These are phyloP conservation scores for Microsporum ferrugineum DNA, from an alignment of 2,329 filamentous ascomycete species.

Conservation along the genomic window DNA sequence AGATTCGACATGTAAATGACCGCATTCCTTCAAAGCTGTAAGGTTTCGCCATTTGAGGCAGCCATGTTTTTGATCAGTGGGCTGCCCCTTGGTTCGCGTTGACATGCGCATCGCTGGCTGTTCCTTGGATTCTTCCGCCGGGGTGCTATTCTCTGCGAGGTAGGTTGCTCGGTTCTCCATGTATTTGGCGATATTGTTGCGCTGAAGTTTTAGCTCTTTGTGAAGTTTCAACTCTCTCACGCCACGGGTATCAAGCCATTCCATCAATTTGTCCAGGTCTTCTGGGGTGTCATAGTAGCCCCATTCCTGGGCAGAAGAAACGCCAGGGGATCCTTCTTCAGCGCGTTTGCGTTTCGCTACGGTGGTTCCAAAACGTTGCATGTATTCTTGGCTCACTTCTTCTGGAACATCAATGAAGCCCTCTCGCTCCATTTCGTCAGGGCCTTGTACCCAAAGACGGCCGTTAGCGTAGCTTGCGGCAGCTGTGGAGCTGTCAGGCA, in stretches of 20 bases:
- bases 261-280: slow-evolving; percentile 64
- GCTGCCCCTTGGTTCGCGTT: slow-evolving; percentile 51
- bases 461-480: slow-evolving; percentile 84
- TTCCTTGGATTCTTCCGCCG: slow-evolving; percentile 36
- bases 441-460: slow-evolving; percentile 91
- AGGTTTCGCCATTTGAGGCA: slow-evolving; percentile 55
- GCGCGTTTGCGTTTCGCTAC: slow-evolving; percentile 71
- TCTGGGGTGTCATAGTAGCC: slow-evolving; percentile 77
- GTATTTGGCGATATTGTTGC: slow-evolving; percentile 61
- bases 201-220: slow-evolving; percentile 71
- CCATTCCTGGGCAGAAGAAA: slow-evolving; percentile 65
- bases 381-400: slow-evolving; percentile 64
- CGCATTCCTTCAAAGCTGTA: slow-evolving; percentile 46
- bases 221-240: slow-evolving; percentile 74
- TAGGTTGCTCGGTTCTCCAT: slow-evolving; percentile 74
- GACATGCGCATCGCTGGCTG: slow-evolving; percentile 45
- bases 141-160: slow-evolving; percentile 44
- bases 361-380: slow-evolving; percentile 65
- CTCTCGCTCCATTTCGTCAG: slow-evolving; percentile 73
- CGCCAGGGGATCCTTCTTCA: slow-evolving; percentile 63
- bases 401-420: slow-evolving; percentile 71
- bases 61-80: slow-evolving; percentile 41
- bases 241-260: slow-evolving; percentile 80
- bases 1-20: slow-evolving; percentile 51
- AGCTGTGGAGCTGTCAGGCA: slow-evolving; percentile 79